phyloP scores from a whole-genome alignment of 441 rosid species.

The Aquilaria agallochum region DNA sequence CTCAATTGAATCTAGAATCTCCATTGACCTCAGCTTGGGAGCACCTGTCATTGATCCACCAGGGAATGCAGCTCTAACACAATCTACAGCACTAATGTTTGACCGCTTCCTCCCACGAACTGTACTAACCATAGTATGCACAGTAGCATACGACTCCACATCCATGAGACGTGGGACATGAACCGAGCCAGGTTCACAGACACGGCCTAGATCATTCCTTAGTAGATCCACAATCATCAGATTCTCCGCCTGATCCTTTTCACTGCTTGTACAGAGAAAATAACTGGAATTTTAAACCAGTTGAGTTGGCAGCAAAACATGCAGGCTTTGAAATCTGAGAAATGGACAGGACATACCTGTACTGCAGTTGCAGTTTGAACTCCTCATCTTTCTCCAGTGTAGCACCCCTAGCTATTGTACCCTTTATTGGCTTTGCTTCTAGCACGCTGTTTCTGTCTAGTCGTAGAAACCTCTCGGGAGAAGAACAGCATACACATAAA shows the following conservation, averaged over 20 bases:
- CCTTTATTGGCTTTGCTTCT: conserved; percentile 93
- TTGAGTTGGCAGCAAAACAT: background rate
- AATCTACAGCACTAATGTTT: conserved; percentile 60
- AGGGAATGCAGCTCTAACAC: conserved; percentile 88
- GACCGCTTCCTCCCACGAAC: conserved; percentile 63
- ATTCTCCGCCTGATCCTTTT: conserved; percentile 97
- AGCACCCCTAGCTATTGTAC: conserved; percentile 82
- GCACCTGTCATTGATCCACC: conserved; percentile 99
- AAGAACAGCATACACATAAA: conserved; percentile 76
- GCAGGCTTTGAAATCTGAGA: background rate
- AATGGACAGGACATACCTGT: conserved; percentile 46
- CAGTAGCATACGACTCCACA: conserved; percentile 93
- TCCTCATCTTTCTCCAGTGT: conserved; percentile 65
- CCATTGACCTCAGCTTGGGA: conserved; percentile 91
- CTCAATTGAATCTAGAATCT: conserved; percentile 80
- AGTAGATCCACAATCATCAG: conserved; percentile 96
- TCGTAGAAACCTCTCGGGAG: conserved; percentile 91
- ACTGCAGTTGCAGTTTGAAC: conserved; percentile 60
- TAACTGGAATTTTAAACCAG: background rate
- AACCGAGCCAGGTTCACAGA: conserved; percentile 86
- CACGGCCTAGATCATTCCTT: conserved; percentile 94
- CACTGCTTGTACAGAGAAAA: conserved; percentile 39
- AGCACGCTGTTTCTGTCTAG: conserved; percentile 63
- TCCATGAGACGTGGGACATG: conserved; percentile 93
- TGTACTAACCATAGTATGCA: conserved; percentile 98